phyloP scores from a whole-genome alignment of 1,284 basidiomycete species.

The Somion occarium region DNA sequence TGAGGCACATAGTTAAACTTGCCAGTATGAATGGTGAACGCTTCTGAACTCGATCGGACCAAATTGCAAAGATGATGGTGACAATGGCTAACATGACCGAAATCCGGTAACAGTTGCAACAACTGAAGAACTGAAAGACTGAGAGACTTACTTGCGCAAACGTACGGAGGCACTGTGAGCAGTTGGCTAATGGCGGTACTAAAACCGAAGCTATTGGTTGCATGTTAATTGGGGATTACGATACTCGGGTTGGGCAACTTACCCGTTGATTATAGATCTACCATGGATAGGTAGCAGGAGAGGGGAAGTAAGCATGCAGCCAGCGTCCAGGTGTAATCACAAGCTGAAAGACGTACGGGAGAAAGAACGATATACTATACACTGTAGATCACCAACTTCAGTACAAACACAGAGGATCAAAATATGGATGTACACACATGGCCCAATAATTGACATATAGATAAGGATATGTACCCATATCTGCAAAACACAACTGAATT shows the following conservation, averaged over 20 bases:
- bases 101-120: background rate
- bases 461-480: conserved; percentile 54
- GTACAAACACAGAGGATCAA: background rate
- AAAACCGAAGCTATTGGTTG: conserved; percentile 46
- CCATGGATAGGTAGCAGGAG: too few relatives aligned
- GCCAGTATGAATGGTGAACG: conserved; percentile 58
- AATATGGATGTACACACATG: conserved; percentile 40
- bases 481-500: conserved; percentile 20
- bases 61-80: conserved; percentile 47
- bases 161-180: conserved; percentile 66
- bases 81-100: conserved; percentile 38
- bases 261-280: too few relatives aligned
- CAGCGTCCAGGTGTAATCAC: too few relatives aligned
- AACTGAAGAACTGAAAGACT: background rate
- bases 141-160: conserved; percentile 48
- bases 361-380: conserved; percentile 58
- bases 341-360: conserved; percentile 50
- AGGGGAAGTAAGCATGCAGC: too few relatives aligned
- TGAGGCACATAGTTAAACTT: conserved; percentile 45
- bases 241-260: too few relatives aligned
- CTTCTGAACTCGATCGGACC: conserved; percentile 52
- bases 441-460: conserved; percentile 54
- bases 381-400: conserved; percentile 21
- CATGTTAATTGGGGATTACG: conserved; percentile 44
- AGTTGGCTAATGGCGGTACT: conserved; percentile 55